Conservation (phyloP, 169 alveolate species). For the Babesia sp. region DNA sequence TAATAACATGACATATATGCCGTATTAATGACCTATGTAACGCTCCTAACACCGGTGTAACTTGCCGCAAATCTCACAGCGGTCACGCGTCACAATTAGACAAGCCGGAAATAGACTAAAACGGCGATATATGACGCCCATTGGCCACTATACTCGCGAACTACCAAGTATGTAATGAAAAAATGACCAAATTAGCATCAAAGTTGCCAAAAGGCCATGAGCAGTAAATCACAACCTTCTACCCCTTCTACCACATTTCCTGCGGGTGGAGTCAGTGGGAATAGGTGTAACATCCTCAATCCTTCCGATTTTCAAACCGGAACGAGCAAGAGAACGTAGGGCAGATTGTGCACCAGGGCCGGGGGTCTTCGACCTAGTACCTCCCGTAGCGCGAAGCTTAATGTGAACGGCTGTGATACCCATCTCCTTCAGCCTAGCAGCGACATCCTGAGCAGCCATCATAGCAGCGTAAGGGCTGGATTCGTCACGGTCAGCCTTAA, state of each 20-base stretch:
- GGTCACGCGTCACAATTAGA: too few relatives aligned
- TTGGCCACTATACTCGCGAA: too few relatives aligned
- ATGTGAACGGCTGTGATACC: constrained; percentile 99
- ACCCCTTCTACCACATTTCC: constrained; percentile 99
- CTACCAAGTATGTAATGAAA: too few relatives aligned
- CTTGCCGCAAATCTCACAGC: too few relatives aligned
- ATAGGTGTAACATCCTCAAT: constrained; percentile 99
- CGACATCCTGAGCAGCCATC: constrained; percentile 99
- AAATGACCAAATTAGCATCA: constrained; percentile 24
- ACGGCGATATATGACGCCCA: too few relatives aligned
- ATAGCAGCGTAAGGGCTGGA: constrained; percentile 99
- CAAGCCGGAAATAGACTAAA: too few relatives aligned
- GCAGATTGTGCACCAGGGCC: constrained; percentile 99
- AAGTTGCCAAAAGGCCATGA: constrained; percentile 12
- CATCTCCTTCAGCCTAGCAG: constrained; percentile 93
- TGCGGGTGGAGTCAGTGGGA: constrained; percentile 99
- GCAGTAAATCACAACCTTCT: constrained; percentile 92
- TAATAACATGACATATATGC: too few relatives aligned
- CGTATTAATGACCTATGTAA: too few relatives aligned
- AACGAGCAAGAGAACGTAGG: constrained; percentile 98
- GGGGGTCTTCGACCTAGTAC: constrained; percentile 96
- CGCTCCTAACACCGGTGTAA: too few relatives aligned
- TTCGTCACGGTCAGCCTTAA: constrained; percentile 99
- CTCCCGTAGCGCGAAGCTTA: constrained; percentile 97
- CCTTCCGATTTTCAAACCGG: constrained; percentile 98